phyloP scores from a whole-genome alignment of 2,329 filamentous ascomycete genomes.

The Aspergillus fischeri region DNA sequence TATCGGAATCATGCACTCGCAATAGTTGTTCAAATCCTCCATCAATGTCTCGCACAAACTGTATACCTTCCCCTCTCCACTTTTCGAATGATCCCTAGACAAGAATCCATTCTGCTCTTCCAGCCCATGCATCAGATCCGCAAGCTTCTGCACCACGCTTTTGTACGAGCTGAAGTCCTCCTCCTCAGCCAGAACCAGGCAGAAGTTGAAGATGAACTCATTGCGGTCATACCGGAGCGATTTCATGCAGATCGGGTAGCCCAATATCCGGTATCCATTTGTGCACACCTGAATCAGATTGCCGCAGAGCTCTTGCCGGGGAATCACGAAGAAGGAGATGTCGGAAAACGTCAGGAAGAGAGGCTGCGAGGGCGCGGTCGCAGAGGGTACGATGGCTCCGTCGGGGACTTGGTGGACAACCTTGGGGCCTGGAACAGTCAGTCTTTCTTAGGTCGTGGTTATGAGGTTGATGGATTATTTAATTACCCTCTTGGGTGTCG shows the following conservation, averaged over 20 bases:
- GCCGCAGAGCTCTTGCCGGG: slow-evolving; percentile 91
- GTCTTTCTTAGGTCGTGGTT: neutral
- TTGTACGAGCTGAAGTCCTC: slow-evolving; percentile 75
- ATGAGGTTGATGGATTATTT: neutral
- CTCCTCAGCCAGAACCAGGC: slow-evolving; percentile 69
- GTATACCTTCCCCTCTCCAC: slow-evolving; percentile 51
- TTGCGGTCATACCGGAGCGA: slow-evolving; percentile 81
- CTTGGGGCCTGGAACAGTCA: slow-evolving; percentile 49
- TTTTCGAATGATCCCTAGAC: slow-evolving; percentile 41
- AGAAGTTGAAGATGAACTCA: slow-evolving; percentile 98
- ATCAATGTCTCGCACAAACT: slow-evolving; percentile 80
- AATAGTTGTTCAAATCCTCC: slow-evolving; percentile 94
- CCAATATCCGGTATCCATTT: slow-evolving; percentile 77
- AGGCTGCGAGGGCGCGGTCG: slow-evolving; percentile 46
- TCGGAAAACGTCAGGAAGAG: slow-evolving; percentile 81
- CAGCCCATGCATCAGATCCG: slow-evolving; percentile 78
- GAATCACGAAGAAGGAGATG: slow-evolving; percentile 89
- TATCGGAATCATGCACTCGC: slow-evolving; percentile 97
- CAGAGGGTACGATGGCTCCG: slow-evolving; percentile 51
- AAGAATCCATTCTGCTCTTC: slow-evolving; percentile 89
- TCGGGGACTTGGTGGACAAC: slow-evolving; percentile 63
- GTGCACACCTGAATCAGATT: slow-evolving; percentile 68
- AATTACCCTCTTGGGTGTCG: slow-evolving; percentile 53
- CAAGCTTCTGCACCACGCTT: slow-evolving; percentile 79
- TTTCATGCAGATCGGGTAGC: slow-evolving; percentile 83